A percentile compares a stretch with the other conserved stretches of the same genome.
Evolutionary conservation across 1,284 basidiomycete species (phyloP).

Genomic region (Apiotrichum sp.): DNA sequence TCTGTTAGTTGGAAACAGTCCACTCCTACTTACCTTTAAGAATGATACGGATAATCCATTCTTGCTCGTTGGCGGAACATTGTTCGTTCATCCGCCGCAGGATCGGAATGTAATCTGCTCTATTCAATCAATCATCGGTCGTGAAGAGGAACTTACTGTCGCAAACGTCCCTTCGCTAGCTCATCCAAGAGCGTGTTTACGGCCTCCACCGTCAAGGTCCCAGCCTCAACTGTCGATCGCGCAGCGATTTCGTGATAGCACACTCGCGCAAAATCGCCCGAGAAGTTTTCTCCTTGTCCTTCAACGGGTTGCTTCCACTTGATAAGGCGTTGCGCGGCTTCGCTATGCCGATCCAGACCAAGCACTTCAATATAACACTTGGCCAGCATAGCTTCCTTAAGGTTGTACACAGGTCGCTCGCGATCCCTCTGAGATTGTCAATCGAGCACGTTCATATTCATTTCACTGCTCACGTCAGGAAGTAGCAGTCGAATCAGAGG

Average conservation of each 20-base stretch:
- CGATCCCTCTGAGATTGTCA: conserved; percentile 65
- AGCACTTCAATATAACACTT: conserved; percentile 84
- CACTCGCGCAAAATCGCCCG: conserved; percentile 80
- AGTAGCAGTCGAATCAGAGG: conserved; percentile 49
- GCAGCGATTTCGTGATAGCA: conserved; percentile 76
- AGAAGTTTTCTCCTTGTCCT: conserved; percentile 23
- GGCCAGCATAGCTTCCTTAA: conserved; percentile 86
- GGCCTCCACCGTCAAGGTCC: conserved; percentile 67
- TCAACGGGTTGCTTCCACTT: conserved; percentile 79
- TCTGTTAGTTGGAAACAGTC: not conserved
- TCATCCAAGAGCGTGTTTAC: conserved; percentile 73
- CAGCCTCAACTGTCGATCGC: conserved; percentile 73
- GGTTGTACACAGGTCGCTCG: conserved; percentile 77
- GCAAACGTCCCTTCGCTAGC: conserved; percentile 45
- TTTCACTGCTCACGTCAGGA: conserved; percentile 45
- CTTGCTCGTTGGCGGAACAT: conserved; percentile 72
- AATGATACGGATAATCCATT: conserved; percentile 88
- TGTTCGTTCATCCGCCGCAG: conserved; percentile 69
- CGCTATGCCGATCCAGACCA: conserved; percentile 67
- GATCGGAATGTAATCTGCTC: conserved; percentile 66
- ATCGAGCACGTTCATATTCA: too few relatives aligned
- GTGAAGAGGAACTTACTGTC: conserved; percentile 21
- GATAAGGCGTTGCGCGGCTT: conserved; percentile 68
- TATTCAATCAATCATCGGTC: conserved; percentile 47
- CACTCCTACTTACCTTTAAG: conserved; percentile 59